Conservation (phyloP, 2,329 filamentous ascomycete genomes). For the Dryadomyces quercus-mongolicae region DNA sequence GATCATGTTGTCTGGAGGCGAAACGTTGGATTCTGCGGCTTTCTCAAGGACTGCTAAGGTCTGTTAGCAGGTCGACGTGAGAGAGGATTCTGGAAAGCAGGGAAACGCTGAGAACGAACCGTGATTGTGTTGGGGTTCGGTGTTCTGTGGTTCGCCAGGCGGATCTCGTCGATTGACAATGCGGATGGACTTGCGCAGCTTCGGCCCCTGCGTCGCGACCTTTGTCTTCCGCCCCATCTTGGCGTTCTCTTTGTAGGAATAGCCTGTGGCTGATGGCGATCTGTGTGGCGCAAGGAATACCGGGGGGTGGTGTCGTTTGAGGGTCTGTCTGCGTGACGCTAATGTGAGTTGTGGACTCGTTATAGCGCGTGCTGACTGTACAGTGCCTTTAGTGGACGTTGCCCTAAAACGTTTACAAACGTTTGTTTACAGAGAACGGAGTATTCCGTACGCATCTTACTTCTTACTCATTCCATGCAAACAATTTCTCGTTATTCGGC, state of each 20-base stretch:
- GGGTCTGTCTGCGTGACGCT: not conserved
- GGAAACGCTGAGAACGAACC: not conserved
- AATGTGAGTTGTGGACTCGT: not conserved
- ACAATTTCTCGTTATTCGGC: not conserved
- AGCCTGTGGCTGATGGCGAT: constrained; percentile 1
- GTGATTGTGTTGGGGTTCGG: not conserved
- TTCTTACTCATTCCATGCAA: not conserved
- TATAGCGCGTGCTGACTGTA: too few species aligned
- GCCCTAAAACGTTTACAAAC: not conserved
- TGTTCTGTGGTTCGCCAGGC: not conserved
- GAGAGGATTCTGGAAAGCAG: too few species aligned
- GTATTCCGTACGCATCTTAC: not conserved
- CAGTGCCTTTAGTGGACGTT: not conserved
- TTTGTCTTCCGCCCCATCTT: constrained; percentile 6
- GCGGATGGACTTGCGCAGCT: constrained; percentile 7
- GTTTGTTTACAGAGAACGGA: not conserved
- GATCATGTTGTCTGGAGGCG: constrained; percentile 20
- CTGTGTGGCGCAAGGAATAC: not conserved
- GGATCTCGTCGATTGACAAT: constrained; percentile 4
- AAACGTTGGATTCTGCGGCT: not conserved
- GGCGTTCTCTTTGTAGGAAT: not conserved
- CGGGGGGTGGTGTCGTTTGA: constrained; percentile 1
- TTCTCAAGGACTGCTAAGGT: not conserved
- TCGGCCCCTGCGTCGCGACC: constrained; percentile 3
- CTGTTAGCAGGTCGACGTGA: too few species aligned